Percentiles rank a stretch among this genome's conserved stretches.
These are phyloP conservation scores for Pleurotus cornucopiae DNA, from an alignment of 768 basidiomycete genomes.

Conservation along the genomic window DNA sequence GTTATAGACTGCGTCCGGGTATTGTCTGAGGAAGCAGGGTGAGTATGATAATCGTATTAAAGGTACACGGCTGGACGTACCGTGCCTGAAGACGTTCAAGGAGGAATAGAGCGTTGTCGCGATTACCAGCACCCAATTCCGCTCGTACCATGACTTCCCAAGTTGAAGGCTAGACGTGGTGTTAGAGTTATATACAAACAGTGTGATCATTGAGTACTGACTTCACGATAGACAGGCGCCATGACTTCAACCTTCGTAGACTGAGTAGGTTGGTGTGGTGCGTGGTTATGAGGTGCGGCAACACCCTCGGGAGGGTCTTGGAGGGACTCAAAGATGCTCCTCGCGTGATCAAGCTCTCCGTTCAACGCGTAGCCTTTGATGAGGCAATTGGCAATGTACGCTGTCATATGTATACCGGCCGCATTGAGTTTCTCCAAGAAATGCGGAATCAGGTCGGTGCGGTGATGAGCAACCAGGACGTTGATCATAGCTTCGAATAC, in stretches of 20 bases:
- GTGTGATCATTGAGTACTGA: slow-evolving; percentile 26
- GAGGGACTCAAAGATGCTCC: slow-evolving; percentile 76
- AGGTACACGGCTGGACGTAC: slow-evolving; percentile 31
- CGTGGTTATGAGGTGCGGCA: slow-evolving; percentile 87
- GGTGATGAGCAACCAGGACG: slow-evolving; percentile 73
- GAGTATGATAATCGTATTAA: slow-evolving; percentile 8
- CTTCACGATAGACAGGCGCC: slow-evolving; percentile 81
- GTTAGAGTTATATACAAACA: neutral
- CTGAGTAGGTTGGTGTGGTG: slow-evolving; percentile 52
- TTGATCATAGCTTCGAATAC: slow-evolving; percentile 90
- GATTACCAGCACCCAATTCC: slow-evolving; percentile 77
- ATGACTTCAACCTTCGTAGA: slow-evolving; percentile 30
- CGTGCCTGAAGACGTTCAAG: slow-evolving; percentile 70
- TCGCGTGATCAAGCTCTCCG: slow-evolving; percentile 66
- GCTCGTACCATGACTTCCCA: slow-evolving; percentile 96
- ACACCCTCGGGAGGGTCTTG: slow-evolving; percentile 78
- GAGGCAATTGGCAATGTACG: slow-evolving; percentile 88
- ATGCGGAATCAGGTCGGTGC: slow-evolving; percentile 68
- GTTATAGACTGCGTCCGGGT: slow-evolving; percentile 74
- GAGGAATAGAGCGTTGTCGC: slow-evolving; percentile 62
- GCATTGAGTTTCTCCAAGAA: slow-evolving; percentile 61
- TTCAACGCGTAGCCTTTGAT: slow-evolving; percentile 69
- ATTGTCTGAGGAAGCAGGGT: slow-evolving; percentile 41
- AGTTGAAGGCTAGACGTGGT: slow-evolving; percentile 64
- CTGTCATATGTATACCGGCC: slow-evolving; percentile 80